Evolutionary conservation across 2,329 filamentous ascomycete species (phyloP).

Genomic region (Aspergillus sp.): DNA sequence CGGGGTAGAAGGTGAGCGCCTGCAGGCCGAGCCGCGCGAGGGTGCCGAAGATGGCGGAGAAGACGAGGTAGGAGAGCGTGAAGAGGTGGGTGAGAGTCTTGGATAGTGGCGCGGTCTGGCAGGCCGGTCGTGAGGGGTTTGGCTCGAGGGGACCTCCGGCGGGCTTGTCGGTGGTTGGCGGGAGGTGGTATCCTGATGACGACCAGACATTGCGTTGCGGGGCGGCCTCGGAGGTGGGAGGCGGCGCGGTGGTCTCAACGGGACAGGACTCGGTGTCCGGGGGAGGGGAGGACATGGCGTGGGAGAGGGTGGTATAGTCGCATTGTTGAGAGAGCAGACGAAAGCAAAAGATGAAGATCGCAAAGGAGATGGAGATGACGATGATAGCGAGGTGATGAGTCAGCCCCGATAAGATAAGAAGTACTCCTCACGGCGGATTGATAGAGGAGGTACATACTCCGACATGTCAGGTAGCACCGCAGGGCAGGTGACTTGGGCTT

Average conservation of each 20-base stretch:
- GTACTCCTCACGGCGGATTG: background rate
- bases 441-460: no score
- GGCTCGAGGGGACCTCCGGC: slow-evolving; percentile 12
- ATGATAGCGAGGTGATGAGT: background rate
- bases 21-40: slow-evolving; percentile 78
- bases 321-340: background rate
- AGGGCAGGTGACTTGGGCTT: slow-evolving; percentile 12
- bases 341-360: background rate
- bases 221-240: slow-evolving; percentile 45
- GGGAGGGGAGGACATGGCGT: background rate
- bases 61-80: slow-evolving; percentile 75
- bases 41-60: slow-evolving; percentile 84
- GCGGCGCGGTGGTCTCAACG: slow-evolving; percentile 31
- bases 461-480: background rate
- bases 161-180: slow-evolving; percentile 17
- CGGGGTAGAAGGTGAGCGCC: slow-evolving; percentile 75
- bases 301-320: background rate
- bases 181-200: slow-evolving; percentile 31
- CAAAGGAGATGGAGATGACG: background rate
- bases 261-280: background rate
- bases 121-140: slow-evolving; percentile 11
- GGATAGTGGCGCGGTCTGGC: slow-evolving; percentile 41
- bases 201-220: slow-evolving; percentile 35
- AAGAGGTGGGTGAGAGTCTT: slow-evolving; percentile 59
- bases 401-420: background rate